Base-by-base conservation (phyloP, 305 asterid species). In the Ruellia speciosa region DNA sequence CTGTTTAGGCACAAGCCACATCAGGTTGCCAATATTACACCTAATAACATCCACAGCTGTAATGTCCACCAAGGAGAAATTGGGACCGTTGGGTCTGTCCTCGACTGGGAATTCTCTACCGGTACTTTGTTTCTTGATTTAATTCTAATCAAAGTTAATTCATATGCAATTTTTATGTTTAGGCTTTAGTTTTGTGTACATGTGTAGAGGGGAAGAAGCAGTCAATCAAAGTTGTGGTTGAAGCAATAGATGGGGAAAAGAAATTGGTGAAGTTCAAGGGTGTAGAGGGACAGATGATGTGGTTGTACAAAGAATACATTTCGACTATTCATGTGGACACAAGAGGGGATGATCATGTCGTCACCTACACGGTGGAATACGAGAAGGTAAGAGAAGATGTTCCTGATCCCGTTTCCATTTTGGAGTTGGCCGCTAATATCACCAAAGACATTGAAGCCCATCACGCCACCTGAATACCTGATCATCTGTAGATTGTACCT, bases 271-370 rank as follows among this genome's bases (percentile, higher is more conserved):
- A 76, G 37, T 77, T 84, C 65, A 84, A 72, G 50, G 59, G 77
- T 0, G 64, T 77, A 28, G 94, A 51, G 12, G 88, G 94, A 37
- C 83, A 72, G 49, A 77, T 81, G 24, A 71, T 56, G 11, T 72
- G 75, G 9, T 64, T 74, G 60, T 85, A 70, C 64, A 82, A 71
- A 20, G 54, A 50, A 43, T 64, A 75, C 49, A 78, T 52, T 54
- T 79, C 83, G 13, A 81, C 74, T 15, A 59, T 83, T 13, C 60
- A 63, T 60, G 68, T 66, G 18, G 40, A 39, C 13, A 39, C 45
- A 9, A 7, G 0, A 1, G 45, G 45, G 13, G 45, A 40, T 39
- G 52, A 13, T 5, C 20, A 51, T 20, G 20, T 50, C 5, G 9
- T 51, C 0, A 51, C 40, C 18, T 61, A 58, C 58, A 51, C 31